Evolutionary conservation across 2,329 filamentous ascomycete species (phyloP), one percentile per base, ranked within the genome.

Genomic region (Alternaria incomplexa): DNA sequence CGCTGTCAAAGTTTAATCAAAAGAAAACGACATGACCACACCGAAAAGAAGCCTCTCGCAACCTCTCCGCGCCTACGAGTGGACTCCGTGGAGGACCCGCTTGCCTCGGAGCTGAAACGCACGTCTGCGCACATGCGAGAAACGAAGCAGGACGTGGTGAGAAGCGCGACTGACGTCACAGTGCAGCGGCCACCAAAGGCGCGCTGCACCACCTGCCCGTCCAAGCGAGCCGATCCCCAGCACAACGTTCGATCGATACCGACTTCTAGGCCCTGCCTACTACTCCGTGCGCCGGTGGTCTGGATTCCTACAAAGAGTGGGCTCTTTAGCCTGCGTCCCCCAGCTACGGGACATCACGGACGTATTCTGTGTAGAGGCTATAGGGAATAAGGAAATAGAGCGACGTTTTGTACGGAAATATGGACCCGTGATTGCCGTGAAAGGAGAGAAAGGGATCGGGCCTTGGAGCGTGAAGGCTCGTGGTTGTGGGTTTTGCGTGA

Each of bases 151-250:
- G 48, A 13, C 30, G 36, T 52, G 28, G 36, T 50, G 28, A 12
- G 15, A 52, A 36, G 48, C 10, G 36, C 64, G 55, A 59, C 58
- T 44, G 52, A 64, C 66, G 66, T 67, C 66, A 68, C 47, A 36
- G 36, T 56, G 64, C 64, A 67, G 64, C 61, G 62, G 66, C 15
- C 47, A 54, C 62, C 53, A 61, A 62, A 54, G 58, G 58, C 28
- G 56, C 63, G 46, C 46, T 64, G 54, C 44, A 52, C 56, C 46
- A 30, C 8, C n/a, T 45, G 13, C 46, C 55, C 36, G 36, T 26
- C 26, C 26, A 15, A 50, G 25, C 23, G 15, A 47, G 15, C 28
- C 59, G 64, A 69, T 69, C 48, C 28, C 50, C 64, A 65, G 62
- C 64, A n/a, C 47, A 56, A 48, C 25, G 13, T 9, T 26, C 56